phyloP scores from a whole-genome alignment of 257 asterid genomes.

The Penstemon eatonii region DNA sequence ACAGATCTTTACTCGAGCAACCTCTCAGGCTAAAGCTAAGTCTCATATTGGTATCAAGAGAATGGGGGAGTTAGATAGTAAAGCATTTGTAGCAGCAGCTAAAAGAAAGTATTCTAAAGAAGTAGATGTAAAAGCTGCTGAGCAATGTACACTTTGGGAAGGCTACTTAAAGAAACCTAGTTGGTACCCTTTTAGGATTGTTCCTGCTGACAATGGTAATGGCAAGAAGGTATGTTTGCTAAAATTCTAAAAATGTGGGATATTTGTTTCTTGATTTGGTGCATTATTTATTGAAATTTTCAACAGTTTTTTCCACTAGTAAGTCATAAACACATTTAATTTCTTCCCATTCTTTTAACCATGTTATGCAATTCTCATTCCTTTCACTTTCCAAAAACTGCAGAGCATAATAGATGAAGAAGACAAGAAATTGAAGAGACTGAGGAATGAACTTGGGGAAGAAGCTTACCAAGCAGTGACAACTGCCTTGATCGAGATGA shows the following conservation, averaged over 20 bases:
- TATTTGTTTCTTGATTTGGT: neutral
- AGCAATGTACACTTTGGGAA: constrained; percentile 64
- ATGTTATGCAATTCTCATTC: too few species aligned
- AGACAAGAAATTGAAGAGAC: constrained; percentile 43
- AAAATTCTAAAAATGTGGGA: neutral
- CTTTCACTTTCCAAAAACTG: neutral
- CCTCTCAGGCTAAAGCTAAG: constrained; percentile 4
- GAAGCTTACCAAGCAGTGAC: constrained; percentile 60
- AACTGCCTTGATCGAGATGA: constrained; percentile 49
- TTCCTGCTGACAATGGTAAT: constrained; percentile 26
- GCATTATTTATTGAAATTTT: too few species aligned
- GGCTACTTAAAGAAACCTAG: constrained; percentile 60
- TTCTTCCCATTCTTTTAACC: neutral
- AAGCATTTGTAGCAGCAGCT: constrained; percentile 62
- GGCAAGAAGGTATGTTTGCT: constrained; percentile 21
- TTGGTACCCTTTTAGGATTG: constrained; percentile 66
- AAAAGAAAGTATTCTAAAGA: constrained; percentile 43
- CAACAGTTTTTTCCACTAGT: neutral
- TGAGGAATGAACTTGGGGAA: constrained; percentile 45
- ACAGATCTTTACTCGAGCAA: constrained; percentile 44
- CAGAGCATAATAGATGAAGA: constrained; percentile 53
- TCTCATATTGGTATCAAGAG: constrained; percentile 59
- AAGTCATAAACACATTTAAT: neutral
- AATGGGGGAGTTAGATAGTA: constrained; percentile 64
- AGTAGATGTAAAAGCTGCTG: constrained; percentile 43